phyloP scores from a whole-genome alignment of 345 rosid genomes.

The Brassica carinata region DNA sequence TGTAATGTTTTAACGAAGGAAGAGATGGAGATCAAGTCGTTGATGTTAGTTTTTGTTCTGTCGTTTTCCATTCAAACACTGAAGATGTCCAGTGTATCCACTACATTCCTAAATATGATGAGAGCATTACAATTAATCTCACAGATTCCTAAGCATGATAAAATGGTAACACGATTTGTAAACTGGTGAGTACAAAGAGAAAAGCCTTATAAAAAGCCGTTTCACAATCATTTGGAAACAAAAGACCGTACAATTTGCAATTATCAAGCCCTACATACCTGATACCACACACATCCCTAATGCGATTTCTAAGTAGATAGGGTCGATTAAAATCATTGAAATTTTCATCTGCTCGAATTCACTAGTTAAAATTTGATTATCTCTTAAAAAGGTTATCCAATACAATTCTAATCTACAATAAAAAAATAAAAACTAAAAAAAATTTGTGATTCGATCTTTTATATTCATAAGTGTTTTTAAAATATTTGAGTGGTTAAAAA shows the following conservation, averaged over 20 bases:
- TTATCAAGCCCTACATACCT: too few species aligned
- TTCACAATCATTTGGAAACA: constrained; percentile 10
- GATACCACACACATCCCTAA: not conserved
- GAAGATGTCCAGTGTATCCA: not conserved
- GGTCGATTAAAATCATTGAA: too few species aligned
- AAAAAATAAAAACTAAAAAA: too few species aligned
- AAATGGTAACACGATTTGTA: too few species aligned
- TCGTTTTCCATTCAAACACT: constrained; percentile 1
- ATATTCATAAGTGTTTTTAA: too few species aligned
- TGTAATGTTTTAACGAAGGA: not conserved
- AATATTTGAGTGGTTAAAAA: too few species aligned
- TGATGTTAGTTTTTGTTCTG: not conserved
- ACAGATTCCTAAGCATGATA: constrained; percentile 12
- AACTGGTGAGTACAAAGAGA: not conserved
- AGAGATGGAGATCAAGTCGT: constrained; percentile 3
- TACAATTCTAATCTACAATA: too few species aligned
- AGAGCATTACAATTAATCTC: not conserved
- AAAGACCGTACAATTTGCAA: constrained; percentile 19
- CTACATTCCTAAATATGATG: too few species aligned
- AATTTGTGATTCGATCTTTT: too few species aligned
- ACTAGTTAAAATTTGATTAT: too few species aligned
- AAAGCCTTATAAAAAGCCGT: not conserved
- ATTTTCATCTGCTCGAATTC: too few species aligned
- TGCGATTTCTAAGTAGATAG: constrained; percentile 27
- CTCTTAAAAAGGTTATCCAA: too few species aligned